These are phyloP conservation scores for Penicillium soppii DNA, from an alignment of 495 filamentous ascomycete genomes.

Conservation along the genomic window DNA sequence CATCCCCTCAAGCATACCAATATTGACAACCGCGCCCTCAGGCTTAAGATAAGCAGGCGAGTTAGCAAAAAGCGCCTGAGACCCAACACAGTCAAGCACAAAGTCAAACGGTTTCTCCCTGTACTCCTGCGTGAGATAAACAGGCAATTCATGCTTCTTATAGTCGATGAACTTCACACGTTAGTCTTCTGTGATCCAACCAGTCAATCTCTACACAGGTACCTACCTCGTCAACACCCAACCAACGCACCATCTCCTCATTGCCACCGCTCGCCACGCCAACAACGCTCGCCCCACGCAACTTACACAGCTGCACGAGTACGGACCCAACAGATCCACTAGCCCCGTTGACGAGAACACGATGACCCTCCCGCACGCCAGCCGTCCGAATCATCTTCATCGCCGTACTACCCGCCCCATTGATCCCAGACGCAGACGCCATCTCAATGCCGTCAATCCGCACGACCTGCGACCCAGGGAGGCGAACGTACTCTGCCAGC, in stretches of 20 bases:
- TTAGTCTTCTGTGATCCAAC: conserved; percentile 1
- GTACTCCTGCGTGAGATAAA: conserved; percentile 23
- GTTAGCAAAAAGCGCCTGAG: conserved; percentile 26
- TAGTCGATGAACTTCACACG: conserved; percentile 40
- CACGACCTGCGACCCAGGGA: conserved; percentile 12
- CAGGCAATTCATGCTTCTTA: conserved; percentile 21
- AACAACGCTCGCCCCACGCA: conserved; percentile 22
- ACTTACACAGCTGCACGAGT: conserved; percentile 24
- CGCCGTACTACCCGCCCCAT: conserved; percentile 19
- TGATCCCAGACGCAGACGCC: conserved; percentile 25
- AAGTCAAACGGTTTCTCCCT: conserved; percentile 32
- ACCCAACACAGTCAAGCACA: conserved; percentile 40
- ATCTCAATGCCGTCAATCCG: conserved; percentile 16
- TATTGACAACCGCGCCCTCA: conserved; percentile 35
- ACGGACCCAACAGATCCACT: conserved; percentile 24
- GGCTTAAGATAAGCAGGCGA: conserved; percentile 36
- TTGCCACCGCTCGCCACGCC: conserved; percentile 27
- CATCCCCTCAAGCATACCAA: conserved; percentile 27
- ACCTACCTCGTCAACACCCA: conserved; percentile 25
- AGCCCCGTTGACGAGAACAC: conserved; percentile 25
- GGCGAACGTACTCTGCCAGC: conserved; percentile 17
- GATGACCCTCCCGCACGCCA: conserved; percentile 24
- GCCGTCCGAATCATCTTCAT: conserved; percentile 24
- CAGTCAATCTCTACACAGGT: not conserved
- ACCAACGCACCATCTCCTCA: conserved; percentile 20